These are phyloP conservation scores for California macrophylla DNA, from an alignment of 441 rosid species.

Conservation along the genomic window DNA sequence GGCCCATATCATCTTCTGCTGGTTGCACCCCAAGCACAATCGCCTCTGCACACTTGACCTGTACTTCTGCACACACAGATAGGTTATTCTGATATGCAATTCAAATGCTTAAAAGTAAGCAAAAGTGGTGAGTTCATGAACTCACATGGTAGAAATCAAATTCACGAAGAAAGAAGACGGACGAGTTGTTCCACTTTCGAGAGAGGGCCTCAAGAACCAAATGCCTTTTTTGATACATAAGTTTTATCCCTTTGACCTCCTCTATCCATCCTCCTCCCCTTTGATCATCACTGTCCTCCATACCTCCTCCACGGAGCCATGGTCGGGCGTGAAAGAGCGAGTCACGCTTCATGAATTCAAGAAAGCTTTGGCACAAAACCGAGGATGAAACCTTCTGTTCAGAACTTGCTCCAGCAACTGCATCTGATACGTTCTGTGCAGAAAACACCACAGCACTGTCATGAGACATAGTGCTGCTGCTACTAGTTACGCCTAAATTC, in stretches of 20 bases:
- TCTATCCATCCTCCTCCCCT: conserved; percentile 11
- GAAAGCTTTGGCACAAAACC: conserved; percentile 14
- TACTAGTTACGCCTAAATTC: conserved; percentile 18
- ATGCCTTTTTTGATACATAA: conserved; percentile 29
- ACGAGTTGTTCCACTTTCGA: conserved; percentile 36
- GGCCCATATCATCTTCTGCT: conserved; percentile 39
- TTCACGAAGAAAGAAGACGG: conserved; percentile 62
- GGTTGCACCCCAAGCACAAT: conserved; percentile 59
- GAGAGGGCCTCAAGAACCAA: conserved; percentile 46
- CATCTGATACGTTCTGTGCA: conserved; percentile 7
- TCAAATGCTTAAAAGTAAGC: not conserved
- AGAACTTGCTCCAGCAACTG: not conserved
- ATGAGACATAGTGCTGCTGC: conserved; percentile 13
- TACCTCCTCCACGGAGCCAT: conserved; percentile 7
- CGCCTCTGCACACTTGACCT: conserved; percentile 32
- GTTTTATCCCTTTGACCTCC: conserved; percentile 10
- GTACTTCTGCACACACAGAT: conserved; percentile 40
- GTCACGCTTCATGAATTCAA: conserved; percentile 28
- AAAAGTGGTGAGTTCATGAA: conserved; percentile 8
- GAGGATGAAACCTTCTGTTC: conserved; percentile 9
- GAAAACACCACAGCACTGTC: conserved; percentile 5
- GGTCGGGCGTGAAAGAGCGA: conserved; percentile 18
- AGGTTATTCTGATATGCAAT: not conserved
- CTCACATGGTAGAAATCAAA: conserved; percentile 61
- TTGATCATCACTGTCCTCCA: conserved; percentile 10